Conservation (phyloP, 1,139 yeast genomes). For the Hyphopichia pseudoburtonii region DNA sequence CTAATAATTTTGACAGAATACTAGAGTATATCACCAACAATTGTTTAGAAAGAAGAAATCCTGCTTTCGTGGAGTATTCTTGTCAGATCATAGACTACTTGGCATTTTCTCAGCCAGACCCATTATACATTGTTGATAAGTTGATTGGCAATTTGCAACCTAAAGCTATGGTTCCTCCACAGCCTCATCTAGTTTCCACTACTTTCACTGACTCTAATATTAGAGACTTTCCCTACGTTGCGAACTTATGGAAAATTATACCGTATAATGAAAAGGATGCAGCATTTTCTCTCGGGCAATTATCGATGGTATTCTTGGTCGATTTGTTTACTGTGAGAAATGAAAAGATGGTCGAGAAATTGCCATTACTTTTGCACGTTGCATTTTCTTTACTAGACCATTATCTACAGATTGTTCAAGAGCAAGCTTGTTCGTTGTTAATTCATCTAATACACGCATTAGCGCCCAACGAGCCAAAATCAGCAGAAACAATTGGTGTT, state of each 20-base stretch:
- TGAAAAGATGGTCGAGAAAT: conserved; percentile 52
- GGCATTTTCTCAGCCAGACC: conserved; percentile 59
- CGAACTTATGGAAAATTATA: conserved; percentile 61
- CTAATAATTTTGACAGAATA: conserved; percentile 69
- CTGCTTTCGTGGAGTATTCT: conserved; percentile 73
- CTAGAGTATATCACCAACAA: conserved; percentile 68
- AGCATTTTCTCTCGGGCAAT: conserved; percentile 82
- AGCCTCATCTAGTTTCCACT: conserved; percentile 18
- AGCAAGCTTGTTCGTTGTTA: conserved; percentile 76
- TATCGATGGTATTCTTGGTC: conserved; percentile 80
- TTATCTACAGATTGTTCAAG: conserved; percentile 77
- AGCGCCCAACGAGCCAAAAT: conserved; percentile 53
- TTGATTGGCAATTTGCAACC: conserved; percentile 75
- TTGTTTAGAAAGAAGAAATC: conserved; percentile 70
- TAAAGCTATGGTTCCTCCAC: conserved; percentile 80
- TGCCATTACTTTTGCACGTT: conserved; percentile 82
- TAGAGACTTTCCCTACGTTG: conserved; percentile 63
- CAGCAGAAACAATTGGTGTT: conserved; percentile 52
- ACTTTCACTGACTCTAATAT: conserved; percentile 10
- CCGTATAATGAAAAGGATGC: conserved; percentile 67
- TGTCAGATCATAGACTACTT: conserved; percentile 80
- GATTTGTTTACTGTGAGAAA: conserved; percentile 68
- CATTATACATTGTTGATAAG: conserved; percentile 58
- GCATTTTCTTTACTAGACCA: conserved; percentile 84
- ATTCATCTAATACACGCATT: conserved; percentile 71